These are phyloP conservation scores for Trypanosoma brucei DNA, from an alignment of 208 protist species.

Conservation along the genomic window DNA sequence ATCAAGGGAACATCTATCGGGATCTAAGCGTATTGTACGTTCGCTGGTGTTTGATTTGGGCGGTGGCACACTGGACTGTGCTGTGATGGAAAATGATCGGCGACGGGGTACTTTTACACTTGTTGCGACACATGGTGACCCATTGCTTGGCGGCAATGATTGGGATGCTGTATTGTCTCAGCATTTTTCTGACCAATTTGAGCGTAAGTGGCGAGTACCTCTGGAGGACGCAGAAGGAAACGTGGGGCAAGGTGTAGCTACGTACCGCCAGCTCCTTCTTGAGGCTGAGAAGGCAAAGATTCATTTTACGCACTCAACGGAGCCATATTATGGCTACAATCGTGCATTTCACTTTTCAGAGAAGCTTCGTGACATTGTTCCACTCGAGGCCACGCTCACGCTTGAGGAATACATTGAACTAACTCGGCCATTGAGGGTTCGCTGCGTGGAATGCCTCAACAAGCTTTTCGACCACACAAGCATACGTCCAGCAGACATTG, in stretches of 20 bases:
- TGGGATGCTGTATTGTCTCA: conserved; percentile 85
- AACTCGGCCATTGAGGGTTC: conserved; percentile 73
- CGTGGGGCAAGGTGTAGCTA: conserved; percentile 68
- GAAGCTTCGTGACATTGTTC: conserved; percentile 74
- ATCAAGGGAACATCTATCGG: conserved; percentile 10
- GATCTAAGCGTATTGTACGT: conserved; percentile 43
- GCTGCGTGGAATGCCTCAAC: conserved; percentile 74
- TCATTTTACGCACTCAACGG: conserved; percentile 88
- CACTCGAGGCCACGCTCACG: conserved; percentile 82
- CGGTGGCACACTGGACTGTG: conserved; percentile 88
- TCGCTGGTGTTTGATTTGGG: conserved; percentile 90
- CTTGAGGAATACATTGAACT: conserved; percentile 82
- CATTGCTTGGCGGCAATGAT: conserved; percentile 89
- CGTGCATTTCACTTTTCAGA: conserved; percentile 86
- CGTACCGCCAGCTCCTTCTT: conserved; percentile 62
- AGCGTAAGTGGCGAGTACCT: conserved; percentile 85
- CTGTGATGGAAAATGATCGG: conserved; percentile 85
- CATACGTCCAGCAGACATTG: conserved; percentile 58
- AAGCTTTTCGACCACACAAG: conserved; percentile 69
- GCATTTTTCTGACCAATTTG: conserved; percentile 74
- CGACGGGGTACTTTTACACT: conserved; percentile 58
- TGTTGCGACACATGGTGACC: conserved; percentile 85
- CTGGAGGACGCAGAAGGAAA: conserved; percentile 85
- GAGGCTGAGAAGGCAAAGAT: conserved; percentile 90
- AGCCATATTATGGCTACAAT: conserved; percentile 86